Percentiles rank a stretch among this genome's conserved stretches.
Conservation (phyloP, 2,329 filamentous ascomycete species). For the Rugonectria rugulosa region DNA sequence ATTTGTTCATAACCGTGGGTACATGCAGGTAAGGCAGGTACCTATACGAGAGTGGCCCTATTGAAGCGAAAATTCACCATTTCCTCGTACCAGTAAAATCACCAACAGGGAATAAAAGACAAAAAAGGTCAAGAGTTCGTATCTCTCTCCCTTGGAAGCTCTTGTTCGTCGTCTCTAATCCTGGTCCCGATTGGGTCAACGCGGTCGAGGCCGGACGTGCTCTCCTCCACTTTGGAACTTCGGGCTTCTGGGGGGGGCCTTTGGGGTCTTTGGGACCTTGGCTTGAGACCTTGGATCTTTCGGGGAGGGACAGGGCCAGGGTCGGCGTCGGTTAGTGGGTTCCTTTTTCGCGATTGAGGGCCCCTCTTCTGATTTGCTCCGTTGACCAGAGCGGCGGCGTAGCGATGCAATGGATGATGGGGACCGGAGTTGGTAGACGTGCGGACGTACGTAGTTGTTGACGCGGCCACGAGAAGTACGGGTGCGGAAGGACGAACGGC, state of each 20-base stretch:
- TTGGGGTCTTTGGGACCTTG: no score
- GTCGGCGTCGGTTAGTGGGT: not conserved
- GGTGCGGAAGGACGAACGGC: not conserved
- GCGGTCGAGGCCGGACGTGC: constrained; percentile 8
- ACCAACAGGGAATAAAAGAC: not conserved
- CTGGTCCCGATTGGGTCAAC: constrained; percentile 12
- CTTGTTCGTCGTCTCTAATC: constrained; percentile 9
- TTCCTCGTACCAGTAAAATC: not conserved
- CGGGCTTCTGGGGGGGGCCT: not conserved
- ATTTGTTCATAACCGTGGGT: no score
- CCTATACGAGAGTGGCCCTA: no score
- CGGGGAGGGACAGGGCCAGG: not conserved
- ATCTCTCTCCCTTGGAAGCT: constrained; percentile 7
- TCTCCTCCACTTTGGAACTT: constrained; percentile 2
- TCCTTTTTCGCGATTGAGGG: not conserved
- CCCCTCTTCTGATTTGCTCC: constrained; percentile 14
- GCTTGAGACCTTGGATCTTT: no score
- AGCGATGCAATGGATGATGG: constrained; percentile 4
- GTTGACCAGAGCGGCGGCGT: constrained; percentile 6
- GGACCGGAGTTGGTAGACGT: not conserved
- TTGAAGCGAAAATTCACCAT: not conserved
- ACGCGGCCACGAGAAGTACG: not conserved
- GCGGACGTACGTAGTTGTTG: constrained; percentile 4
- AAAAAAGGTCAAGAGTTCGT: not conserved
- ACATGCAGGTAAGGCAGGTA: no score